Conservation (phyloP, 1,284 basidiomycete species). For the Sanghuangporus sanghuang region DNA sequence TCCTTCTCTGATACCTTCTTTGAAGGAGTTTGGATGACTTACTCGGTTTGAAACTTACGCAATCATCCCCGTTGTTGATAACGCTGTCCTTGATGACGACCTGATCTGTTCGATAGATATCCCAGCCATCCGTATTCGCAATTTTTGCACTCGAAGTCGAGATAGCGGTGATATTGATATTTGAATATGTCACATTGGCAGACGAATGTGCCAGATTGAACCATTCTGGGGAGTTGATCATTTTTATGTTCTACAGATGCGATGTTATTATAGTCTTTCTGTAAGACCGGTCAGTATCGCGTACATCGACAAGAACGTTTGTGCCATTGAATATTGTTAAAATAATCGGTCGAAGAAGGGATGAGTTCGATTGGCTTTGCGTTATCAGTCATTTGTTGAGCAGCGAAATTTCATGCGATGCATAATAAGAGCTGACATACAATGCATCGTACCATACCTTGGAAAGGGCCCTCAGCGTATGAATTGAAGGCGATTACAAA, state of each 20-base stretch:
- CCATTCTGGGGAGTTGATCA: slow-evolving; percentile 45
- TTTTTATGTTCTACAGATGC: slow-evolving; percentile 33
- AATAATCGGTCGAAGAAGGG: slow-evolving; percentile 55
- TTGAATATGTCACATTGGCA: slow-evolving; percentile 25
- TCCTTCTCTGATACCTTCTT: not conserved
- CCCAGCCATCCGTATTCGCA: slow-evolving; percentile 56
- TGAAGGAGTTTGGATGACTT: slow-evolving; percentile 19
- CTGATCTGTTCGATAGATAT: slow-evolving; percentile 53
- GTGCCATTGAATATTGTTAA: slow-evolving; percentile 54
- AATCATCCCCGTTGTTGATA: slow-evolving; percentile 60
- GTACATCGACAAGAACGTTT: slow-evolving; percentile 44
- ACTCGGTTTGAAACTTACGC: slow-evolving; percentile 66
- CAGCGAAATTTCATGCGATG: not conserved
- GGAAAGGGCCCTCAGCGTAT: slow-evolving; percentile 16
- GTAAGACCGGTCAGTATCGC: not conserved
- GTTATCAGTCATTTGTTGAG: slow-evolving; percentile 14
- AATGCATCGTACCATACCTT: slow-evolving; percentile 54
- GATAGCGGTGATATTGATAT: slow-evolving; percentile 36
- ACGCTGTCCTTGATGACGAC: slow-evolving; percentile 46
- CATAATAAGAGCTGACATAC: slow-evolving; percentile 29
- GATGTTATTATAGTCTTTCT: not conserved
- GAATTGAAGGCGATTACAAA: not conserved
- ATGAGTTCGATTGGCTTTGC: slow-evolving; percentile 35
- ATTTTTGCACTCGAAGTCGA: slow-evolving; percentile 38
- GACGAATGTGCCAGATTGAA: slow-evolving; percentile 41